Evolutionary conservation across 768 basidiomycete genomes (phyloP).

Genomic region (Boletus eberwhitei): DNA sequence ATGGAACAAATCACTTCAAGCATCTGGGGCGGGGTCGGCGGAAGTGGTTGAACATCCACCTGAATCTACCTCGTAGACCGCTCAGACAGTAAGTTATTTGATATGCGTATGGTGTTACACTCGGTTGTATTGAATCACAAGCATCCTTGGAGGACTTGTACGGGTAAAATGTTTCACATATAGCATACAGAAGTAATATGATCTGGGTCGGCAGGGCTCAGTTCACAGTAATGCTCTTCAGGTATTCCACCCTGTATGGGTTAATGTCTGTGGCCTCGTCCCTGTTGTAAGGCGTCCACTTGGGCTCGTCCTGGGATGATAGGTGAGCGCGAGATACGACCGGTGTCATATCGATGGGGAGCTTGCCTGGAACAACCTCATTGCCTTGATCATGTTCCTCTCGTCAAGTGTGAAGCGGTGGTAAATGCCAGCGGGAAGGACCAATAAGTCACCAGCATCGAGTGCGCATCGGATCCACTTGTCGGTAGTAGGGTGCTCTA

Average conservation of each 20-base stretch:
- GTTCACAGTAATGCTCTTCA: slow-evolving; percentile 45
- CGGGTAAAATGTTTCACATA: neutral
- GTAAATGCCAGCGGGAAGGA: slow-evolving; percentile 89
- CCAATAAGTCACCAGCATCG: slow-evolving; percentile 75
- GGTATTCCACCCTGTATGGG: slow-evolving; percentile 57
- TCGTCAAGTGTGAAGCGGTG: slow-evolving; percentile 92
- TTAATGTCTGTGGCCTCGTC: slow-evolving; percentile 60
- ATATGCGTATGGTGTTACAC: slow-evolving; percentile 1
- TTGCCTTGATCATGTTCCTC: slow-evolving; percentile 65
- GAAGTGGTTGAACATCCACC: neutral
- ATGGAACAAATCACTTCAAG: slow-evolving; percentile 36
- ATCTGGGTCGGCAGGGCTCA: neutral
- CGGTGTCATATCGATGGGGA: neutral
- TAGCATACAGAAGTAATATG: neutral
- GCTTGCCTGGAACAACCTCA: slow-evolving; percentile 80
- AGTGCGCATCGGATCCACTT: slow-evolving; percentile 82
- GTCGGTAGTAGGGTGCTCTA: slow-evolving; percentile 64
- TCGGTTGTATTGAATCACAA: neutral
- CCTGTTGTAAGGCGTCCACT: slow-evolving; percentile 81
- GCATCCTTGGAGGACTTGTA: neutral
- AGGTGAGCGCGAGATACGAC: neutral
- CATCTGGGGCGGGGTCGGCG: neutral
- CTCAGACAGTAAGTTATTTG: neutral
- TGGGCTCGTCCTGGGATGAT: slow-evolving; percentile 73
- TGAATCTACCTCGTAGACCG: neutral